Base-by-base conservation (phyloP, 768 basidiomycete species). In the Dictyophora rubrovolvata region DNA sequence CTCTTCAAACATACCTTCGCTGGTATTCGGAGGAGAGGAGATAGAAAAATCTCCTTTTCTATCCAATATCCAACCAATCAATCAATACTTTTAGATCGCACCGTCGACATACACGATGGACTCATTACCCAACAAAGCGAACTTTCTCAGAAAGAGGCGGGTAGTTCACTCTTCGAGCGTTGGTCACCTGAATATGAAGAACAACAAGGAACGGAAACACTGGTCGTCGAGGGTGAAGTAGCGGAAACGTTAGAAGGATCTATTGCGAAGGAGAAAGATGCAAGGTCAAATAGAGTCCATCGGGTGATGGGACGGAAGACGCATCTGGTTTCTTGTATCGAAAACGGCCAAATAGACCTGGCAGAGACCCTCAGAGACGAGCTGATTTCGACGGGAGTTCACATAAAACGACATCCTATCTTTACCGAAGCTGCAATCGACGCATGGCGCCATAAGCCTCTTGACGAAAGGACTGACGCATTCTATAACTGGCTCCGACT, bases 401-500 rank as follows among this genome's bases (percentile, higher is more conserved):
- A 59, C 5, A 59, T 59, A 17, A 49, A 59, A 48, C 49, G 57
- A 33, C 23, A 59, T 59, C n/a, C 46, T 17, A 42, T 59, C 10
- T 59, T 16, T 20, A 48, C 49, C 12, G 34, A 59, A 18, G 57
- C 57, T 37, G 57, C 57, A 17, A 35, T 59, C 11, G 35, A 53
- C n/a, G 57, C 57, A 11, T 59, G 57, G 57, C n/a, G 23, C 14
- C 18, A 33, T 52, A 37, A 52, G 1, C 36, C 57, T 35, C 28
- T n/a, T 20, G 57, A 59, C 35, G 50, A 35, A 37, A 28, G 50
- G 23, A 59, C 57, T 20, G 49, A 59, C 21, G 49, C 49, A 51
- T 59, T 59, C 47, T 59, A 59, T 53, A 34, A 34, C 16, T 59
- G 57, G 57, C 36, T 59, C 36, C 20, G 57, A 33, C 33, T 59